Evolutionary conservation across 1,284 basidiomycete genomes (phyloP).

Genomic region (Cryptococcus amylolentus): DNA sequence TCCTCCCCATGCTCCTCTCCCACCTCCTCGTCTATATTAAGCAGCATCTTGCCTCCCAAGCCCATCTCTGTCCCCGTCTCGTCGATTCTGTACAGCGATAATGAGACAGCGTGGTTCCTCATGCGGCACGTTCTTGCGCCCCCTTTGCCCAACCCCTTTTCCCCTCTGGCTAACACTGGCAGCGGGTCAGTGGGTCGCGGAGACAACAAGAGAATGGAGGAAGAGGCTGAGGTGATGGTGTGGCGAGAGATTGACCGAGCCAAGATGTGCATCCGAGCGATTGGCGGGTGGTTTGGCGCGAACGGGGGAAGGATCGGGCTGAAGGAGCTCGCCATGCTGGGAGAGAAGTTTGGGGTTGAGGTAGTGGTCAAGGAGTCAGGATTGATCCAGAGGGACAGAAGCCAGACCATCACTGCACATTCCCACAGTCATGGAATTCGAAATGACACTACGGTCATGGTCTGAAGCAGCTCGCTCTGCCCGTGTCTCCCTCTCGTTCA

Average conservation of each 20-base stretch:
- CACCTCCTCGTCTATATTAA: constrained; percentile 5
- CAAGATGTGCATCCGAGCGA: constrained; percentile 30
- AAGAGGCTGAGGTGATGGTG: constrained; percentile 35
- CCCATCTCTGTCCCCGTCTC: constrained; percentile 36
- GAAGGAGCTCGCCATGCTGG: constrained; percentile 24
- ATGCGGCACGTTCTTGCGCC: constrained; percentile 27
- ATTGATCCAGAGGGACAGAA: background rate
- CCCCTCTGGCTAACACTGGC: background rate
- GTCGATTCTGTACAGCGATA: constrained; percentile 31
- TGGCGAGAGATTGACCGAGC: constrained; percentile 41
- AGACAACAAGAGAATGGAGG: constrained; percentile 12
- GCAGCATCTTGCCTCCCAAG: constrained; percentile 12
- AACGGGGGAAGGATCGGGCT: constrained; percentile 17
- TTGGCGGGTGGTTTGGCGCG: constrained; percentile 29
- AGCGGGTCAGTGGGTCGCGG: background rate
- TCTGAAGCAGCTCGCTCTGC: background rate
- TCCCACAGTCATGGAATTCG: background rate
- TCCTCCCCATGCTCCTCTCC: constrained; percentile 9
- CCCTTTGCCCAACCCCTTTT: background rate
- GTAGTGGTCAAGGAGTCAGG: background rate
- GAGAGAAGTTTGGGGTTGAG: constrained; percentile 15
- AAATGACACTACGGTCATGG: background rate
- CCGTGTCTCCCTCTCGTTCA: background rate
- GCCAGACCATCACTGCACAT: background rate
- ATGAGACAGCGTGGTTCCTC: constrained; percentile 36